Conservation (phyloP, 2,329 filamentous ascomycete species). For the Cytospora mali region DNA sequence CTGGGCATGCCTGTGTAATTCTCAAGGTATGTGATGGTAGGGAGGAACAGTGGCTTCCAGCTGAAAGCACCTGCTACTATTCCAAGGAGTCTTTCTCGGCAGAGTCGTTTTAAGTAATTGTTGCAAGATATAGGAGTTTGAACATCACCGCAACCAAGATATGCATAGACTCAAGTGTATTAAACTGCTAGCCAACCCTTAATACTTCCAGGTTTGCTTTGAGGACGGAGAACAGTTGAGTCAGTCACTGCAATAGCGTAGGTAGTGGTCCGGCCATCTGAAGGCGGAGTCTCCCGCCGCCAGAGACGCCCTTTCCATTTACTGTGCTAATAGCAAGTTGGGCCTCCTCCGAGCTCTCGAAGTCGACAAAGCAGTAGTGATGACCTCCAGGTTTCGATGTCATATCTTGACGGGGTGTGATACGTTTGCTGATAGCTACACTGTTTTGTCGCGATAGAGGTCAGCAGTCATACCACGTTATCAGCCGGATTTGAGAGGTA, state of each 20-base stretch:
- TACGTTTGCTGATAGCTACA: constrained; percentile 51
- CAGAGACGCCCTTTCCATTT: constrained; percentile 35
- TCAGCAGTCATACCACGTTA: background rate
- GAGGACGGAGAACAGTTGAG: no score
- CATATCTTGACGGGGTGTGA: constrained; percentile 61
- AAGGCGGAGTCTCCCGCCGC: constrained; percentile 30
- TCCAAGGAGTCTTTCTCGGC: no score
- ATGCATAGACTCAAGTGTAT: no score
- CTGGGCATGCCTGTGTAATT: no score
- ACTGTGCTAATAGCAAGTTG: constrained; percentile 51
- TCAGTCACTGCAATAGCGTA: background rate
- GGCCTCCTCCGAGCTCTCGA: constrained; percentile 57
- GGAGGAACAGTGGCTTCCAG: no score
- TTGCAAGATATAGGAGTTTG: no score
- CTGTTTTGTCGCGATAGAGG: constrained; percentile 29
- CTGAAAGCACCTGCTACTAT: no score
- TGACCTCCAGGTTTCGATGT: constrained; percentile 55
- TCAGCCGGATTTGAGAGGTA: background rate
- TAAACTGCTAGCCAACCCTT: no score
- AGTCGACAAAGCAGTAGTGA: constrained; percentile 69
- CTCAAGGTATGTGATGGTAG: no score
- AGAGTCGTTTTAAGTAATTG: no score
- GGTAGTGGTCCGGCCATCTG: constrained; percentile 16
- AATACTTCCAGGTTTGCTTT: no score
- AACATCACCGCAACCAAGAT: no score